Base-by-base conservation (phyloP, 345 rosid genomes). In the Moricandia moricandioides region DNA sequence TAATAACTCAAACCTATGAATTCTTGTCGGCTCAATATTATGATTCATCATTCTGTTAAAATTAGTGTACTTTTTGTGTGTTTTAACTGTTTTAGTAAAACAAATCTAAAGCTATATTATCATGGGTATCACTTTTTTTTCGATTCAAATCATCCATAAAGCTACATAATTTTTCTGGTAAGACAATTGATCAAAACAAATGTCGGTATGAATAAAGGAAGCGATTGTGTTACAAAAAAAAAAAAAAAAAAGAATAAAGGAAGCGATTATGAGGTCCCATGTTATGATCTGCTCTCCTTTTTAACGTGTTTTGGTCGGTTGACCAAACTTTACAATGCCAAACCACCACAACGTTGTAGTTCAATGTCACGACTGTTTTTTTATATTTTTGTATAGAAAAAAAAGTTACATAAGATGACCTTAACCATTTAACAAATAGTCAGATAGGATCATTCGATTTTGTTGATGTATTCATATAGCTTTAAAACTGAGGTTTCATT, bases 301-400 rank as follows among this genome's bases (percentile, higher is more conserved):
- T 40, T 16, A 70, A 62, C 61, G 70, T 76, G 65, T 43, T 52
- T 68, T 43, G 65, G 80, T 76, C 71, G 75, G 75, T 56, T 76
- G 80, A 76, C 80, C 80, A 63, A 70, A 64, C 68, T 61, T 75
- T 61, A 67, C 79, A 74, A 74, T 71, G 35, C 79, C 7, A 61
- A 24, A 67, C 78, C 72, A 58, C 74, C 27, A 61, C 74, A 51
- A 40, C 43, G 8, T 68, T 35, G 27, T 51, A 8, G 69, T 66
- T 74, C 24, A 65, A 66, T 66, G 29, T 69, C 51, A 37, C 29
- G 59, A 52, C 29, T 8, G 17, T 7, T 18, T 67, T 61, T n/a
- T 5, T 13, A 43, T 12, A 43, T 43, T n/a, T n/a, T n/a, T n/a
- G n/a, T n/a, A n/a, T n/a, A n/a, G n/a, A n/a, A 1, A 0, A 18